Evolutionary conservation across 768 basidiomycete genomes (phyloP), one percentile per base, ranked within the genome.

Genomic region (Phlegmacium glaucopus): DNA sequence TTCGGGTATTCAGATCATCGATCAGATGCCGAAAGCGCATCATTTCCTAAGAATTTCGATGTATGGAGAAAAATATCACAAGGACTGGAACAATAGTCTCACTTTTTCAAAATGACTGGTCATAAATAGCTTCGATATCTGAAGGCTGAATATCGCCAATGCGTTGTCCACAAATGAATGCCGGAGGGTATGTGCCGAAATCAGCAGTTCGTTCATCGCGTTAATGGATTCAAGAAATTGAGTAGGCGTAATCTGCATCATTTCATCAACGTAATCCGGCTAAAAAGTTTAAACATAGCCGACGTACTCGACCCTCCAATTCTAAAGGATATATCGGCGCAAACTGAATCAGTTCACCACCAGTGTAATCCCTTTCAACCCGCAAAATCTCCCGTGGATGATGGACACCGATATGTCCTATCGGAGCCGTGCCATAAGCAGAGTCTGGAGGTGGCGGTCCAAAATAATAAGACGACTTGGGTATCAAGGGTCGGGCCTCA

Each of bases 151-250:
- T 26, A 94, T 74, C 15, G 89, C 82, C 4, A 97, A 63, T 40
- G 81, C 56, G 61, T 94, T 97, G 65, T 96, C 90, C 48, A 89
- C 35, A 47, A 87, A 77, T 13, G 90, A 77, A 54, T 78, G 79
- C 44, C 74, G 69, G 45, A 89, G 69, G 53, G 90, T 90, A 62
- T 96, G 82, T 2, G 96, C 96, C 4, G 83, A 83, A 39, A 93
- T 88, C 45, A 99, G 77, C 15, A 85, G 70, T 58, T 88, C 83
- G 68, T 99, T 99, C 67, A 98, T 83, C 17, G 84, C 76, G 58
- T 94, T 94, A 62, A 98, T 85, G 26, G 91, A 88, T 64, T 90
- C 86, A 37, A 88, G 76, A 63, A 94, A 97, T 57, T 92, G 84
- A 3, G 87, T 90, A 17, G 94, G 91, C 9, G 90, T 88, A 59